Conservation (phyloP, 768 basidiomycete species). For the Amylocystis lapponica region DNA sequence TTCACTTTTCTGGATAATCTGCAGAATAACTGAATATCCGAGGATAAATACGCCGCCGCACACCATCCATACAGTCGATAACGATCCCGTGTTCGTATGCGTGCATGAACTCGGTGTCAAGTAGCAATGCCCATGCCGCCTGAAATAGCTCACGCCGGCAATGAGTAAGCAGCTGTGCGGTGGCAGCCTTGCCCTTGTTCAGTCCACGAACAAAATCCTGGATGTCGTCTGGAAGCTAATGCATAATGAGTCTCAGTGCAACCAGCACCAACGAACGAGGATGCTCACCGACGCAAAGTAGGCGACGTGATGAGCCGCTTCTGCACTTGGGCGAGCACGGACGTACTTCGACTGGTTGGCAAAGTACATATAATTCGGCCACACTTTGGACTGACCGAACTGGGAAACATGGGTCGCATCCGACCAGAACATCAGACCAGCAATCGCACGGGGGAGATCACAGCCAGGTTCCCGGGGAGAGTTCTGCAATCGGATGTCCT, state of each 20-base stretch:
- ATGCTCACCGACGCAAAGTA: slow-evolving; percentile 35
- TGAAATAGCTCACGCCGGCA: slow-evolving; percentile 26
- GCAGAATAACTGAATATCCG: slow-evolving; percentile 23
- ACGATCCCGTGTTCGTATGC: slow-evolving; percentile 21
- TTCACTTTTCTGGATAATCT: slow-evolving; percentile 30
- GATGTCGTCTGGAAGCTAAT: slow-evolving; percentile 28
- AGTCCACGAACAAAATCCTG: slow-evolving; percentile 23
- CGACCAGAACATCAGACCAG: slow-evolving; percentile 26
- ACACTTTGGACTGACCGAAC: slow-evolving; percentile 26
- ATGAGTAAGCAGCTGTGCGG: slow-evolving; percentile 23
- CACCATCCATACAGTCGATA: slow-evolving; percentile 21
- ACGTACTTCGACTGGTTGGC: slow-evolving; percentile 40
- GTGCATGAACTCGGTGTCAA: slow-evolving; percentile 17
- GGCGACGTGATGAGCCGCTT: slow-evolving; percentile 35
- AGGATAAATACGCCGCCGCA: slow-evolving; percentile 15
- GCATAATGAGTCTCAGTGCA: background rate
- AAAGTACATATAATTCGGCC: slow-evolving; percentile 36
- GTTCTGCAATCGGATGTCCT: slow-evolving; percentile 7
- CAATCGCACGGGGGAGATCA: slow-evolving; percentile 13
- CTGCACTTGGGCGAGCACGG: slow-evolving; percentile 19
- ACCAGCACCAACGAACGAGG: background rate
- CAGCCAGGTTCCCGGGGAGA: slow-evolving; percentile 14
- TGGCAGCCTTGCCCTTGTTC: slow-evolving; percentile 10
- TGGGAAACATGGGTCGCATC: slow-evolving; percentile 26
- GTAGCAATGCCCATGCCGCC: slow-evolving; percentile 15